Percentiles rank a stretch among this genome's conserved stretches.
Evolutionary conservation across 805 yeast species (phyloP).

Genomic region (Ogataea corticis): DNA sequence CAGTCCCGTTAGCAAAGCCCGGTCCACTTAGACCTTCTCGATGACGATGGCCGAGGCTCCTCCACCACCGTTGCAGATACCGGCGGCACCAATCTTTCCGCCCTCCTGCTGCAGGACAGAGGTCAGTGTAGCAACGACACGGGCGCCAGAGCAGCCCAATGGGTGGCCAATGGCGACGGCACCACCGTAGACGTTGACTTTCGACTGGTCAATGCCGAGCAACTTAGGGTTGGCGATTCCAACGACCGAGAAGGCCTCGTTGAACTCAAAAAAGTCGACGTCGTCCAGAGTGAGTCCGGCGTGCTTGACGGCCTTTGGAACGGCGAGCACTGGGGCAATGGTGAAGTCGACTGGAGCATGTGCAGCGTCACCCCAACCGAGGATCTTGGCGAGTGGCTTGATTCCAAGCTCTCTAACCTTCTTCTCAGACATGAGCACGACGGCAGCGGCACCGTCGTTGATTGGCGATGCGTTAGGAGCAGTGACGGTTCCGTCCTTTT

Average conservation of each 20-base stretch:
- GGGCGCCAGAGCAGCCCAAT: conserved; percentile 93
- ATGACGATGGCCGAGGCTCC: conserved; percentile 94
- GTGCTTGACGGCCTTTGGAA: conserved; percentile 92
- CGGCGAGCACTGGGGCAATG: conserved; percentile 91
- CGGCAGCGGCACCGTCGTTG: conserved; percentile 98
- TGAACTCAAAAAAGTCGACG: conserved; percentile 90
- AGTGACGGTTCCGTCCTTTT: conserved; percentile 93
- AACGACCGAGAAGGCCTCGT: conserved; percentile 97
- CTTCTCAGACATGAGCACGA: conserved; percentile 79
- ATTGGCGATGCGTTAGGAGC: conserved; percentile 96
- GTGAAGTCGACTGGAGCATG: conserved; percentile 94
- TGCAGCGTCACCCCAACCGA: conserved; percentile 99
- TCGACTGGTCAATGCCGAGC: conserved; percentile 58
- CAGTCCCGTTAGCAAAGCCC: not conserved
- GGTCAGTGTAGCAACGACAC: conserved; percentile 84
- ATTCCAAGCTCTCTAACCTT: conserved; percentile 84
- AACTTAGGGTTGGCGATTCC: conserved; percentile 86
- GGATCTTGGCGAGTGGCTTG: conserved; percentile 84
- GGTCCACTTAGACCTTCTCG: conserved; percentile 51
- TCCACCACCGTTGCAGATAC: conserved; percentile 99
- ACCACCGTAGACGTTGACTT: conserved; percentile 90
- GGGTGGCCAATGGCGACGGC: conserved; percentile 97
- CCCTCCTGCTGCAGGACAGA: conserved; percentile 81
- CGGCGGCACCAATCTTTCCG: conserved; percentile 91
- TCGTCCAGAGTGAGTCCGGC: conserved; percentile 66